Base-by-base conservation (phyloP, 169 alveolate genomes). In the Cryptosporidium parvum region DNA sequence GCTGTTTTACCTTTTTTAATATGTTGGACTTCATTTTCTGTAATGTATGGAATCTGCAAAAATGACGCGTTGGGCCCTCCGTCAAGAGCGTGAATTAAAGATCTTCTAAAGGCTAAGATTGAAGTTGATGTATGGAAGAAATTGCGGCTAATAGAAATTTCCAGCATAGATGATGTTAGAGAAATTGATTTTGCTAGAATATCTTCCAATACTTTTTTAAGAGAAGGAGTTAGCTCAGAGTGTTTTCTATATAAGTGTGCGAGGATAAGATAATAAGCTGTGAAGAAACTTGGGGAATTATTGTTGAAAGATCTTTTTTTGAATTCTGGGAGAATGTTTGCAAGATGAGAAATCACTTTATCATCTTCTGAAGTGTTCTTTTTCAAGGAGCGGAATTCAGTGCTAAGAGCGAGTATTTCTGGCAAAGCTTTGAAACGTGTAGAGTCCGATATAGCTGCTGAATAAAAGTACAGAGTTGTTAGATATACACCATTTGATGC, bases 31-130 rank as follows among this genome's bases (percentile, higher is more conserved):
- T 73, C 86, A 14, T 92, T 94, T 44, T 95, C 97, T 33, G 92
- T 93, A 85, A 96, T 93, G 94, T 96, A 97, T 1, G 98, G 98
- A 14, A 96, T 92, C 75, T 96, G 98, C 68, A 93, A 91, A 69
- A 94, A 94, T 6, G 86, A 37, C 62, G 96, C 91, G 2, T 95
- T 93, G 39, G 94, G 73, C 68, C 94, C 86, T 23, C 94, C 94
- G 59, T 94, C 95, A 65, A 95, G 85, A 21, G 96, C 97, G 69
- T 96, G 98, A 70, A 96, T 91, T 69, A 96, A 89, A 59, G 97
- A 93, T 52, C 98, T 93, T 75, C 97, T 87, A 85, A 96, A 95
- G 80, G 95, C 96, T 73, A 96, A 37, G 84, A 96, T 65, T 29
- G 91, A 53, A n/a, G 71, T 58, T 10, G 86, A 53, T 21, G 86